A percentile compares a stretch with the other conserved stretches of the same genome.
Conservation (phyloP, 345 rosid genomes). For the Pistacia integerrima region DNA sequence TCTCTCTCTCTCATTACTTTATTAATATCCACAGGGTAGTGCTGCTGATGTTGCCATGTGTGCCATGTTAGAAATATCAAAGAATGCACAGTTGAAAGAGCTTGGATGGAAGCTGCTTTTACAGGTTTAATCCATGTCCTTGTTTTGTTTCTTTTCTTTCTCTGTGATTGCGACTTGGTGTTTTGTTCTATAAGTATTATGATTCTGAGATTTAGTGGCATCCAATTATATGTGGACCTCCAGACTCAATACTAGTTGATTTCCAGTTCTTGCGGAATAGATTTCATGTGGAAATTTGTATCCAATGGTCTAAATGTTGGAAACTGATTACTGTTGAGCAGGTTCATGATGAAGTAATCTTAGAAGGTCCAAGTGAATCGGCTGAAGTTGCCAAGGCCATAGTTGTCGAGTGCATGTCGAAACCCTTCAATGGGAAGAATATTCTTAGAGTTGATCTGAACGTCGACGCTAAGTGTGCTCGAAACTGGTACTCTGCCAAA, state of each 20-base stretch:
- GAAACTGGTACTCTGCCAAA: constrained; percentile 89
- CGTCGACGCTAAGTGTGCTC: constrained; percentile 93
- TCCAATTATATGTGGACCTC: not conserved
- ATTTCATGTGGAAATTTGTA: not conserved
- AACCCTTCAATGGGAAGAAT: constrained; percentile 76
- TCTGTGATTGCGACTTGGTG: not conserved
- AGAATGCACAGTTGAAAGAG: constrained; percentile 52
- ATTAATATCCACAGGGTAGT: constrained; percentile 68
- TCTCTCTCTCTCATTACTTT: constrained; percentile 4
- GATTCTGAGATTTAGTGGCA: not conserved
- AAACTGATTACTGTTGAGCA: constrained; percentile 28
- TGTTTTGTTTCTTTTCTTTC: not conserved
- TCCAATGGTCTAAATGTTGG: not conserved
- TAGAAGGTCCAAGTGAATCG: constrained; percentile 93
- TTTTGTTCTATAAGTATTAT: not conserved
- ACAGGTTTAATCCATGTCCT: constrained; percentile 56
- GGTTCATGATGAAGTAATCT: constrained; percentile 97
- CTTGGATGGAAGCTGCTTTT: constrained; percentile 92
- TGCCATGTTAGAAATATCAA: constrained; percentile 88
- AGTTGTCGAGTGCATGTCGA: constrained; percentile 88
- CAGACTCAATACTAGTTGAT: not conserved
- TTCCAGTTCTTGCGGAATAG: not conserved
- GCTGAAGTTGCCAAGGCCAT: constrained; percentile 81
- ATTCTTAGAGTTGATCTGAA: constrained; percentile 75
- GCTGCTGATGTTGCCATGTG: constrained; percentile 99